Percentiles rank a stretch among this genome's conserved stretches.
phyloP scores from a whole-genome alignment of 441 rosid species.

The Populus trichocarpa region DNA sequence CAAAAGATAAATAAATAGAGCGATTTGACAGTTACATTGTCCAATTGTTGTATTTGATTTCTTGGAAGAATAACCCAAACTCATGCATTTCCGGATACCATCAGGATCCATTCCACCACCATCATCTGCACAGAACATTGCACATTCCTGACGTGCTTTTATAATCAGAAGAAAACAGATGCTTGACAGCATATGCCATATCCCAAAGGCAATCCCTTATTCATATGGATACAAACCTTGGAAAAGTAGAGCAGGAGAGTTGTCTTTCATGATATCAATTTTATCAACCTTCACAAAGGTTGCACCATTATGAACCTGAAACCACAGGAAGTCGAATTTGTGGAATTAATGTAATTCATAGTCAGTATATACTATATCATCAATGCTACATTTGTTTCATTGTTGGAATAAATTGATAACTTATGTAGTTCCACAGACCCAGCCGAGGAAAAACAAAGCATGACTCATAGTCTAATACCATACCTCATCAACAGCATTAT shows the following conservation, averaged over 20 bases:
- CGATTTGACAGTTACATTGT: constrained; percentile 54
- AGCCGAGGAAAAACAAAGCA: background rate
- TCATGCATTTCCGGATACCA: constrained; percentile 83
- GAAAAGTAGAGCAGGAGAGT: constrained; percentile 81
- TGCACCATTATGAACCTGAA: constrained; percentile 83
- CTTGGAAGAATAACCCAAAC: constrained; percentile 96
- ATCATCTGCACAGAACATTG: constrained; percentile 55
- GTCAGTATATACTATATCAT: background rate
- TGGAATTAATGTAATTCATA: background rate
- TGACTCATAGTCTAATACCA: background rate
- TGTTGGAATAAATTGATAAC: background rate
- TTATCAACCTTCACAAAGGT: constrained; percentile 87
- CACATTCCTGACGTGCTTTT: constrained; percentile 6
- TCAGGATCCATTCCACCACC: constrained; percentile 96
- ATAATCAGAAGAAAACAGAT: background rate
- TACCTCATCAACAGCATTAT: constrained; percentile 97
- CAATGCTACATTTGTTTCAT: background rate
- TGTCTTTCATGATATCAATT: constrained; percentile 60
- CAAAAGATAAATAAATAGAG: constrained; percentile 11
- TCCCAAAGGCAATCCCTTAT: constrained; percentile 3
- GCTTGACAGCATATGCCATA: constrained; percentile 1
- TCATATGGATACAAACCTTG: constrained; percentile 41
- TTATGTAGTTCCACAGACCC: background rate
- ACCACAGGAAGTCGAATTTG: constrained; percentile 21
- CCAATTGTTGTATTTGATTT: constrained; percentile 89